phyloP scores from a whole-genome alignment of 2,329 filamentous ascomycete genomes.

The Triangularia verruculosa region DNA sequence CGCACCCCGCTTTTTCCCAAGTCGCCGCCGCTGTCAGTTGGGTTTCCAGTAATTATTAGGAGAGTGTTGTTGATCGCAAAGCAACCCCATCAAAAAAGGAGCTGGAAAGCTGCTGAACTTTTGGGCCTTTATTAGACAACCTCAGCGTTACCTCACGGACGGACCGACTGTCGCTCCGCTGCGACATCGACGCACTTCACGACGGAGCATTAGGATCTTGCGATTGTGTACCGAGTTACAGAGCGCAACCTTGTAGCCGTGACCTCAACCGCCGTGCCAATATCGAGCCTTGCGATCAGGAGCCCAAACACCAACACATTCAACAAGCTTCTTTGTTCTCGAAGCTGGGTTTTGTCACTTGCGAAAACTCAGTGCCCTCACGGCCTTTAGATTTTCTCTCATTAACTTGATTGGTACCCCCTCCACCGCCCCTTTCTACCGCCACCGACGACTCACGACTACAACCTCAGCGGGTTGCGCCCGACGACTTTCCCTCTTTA shows the following conservation, averaged over 20 bases:
- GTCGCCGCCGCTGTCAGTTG: conserved; percentile 5
- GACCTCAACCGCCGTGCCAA: not conserved
- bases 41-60: not conserved
- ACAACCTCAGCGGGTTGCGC: not conserved
- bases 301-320: not conserved
- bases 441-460: not conserved
- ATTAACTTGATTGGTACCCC: not conserved
- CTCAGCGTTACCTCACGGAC: not conserved
- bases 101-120: not conserved
- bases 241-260: not conserved
- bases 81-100: not conserved
- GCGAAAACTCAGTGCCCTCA: not conserved
- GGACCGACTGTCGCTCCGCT: not conserved
- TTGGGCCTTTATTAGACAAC: not conserved
- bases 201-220: not conserved
- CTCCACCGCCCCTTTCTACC: not conserved
- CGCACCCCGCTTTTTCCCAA: conserved; percentile 4
- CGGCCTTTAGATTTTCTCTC: not conserved
- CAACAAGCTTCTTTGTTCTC: not conserved
- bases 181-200: not conserved
- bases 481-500: not conserved
- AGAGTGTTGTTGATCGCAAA: not conserved
- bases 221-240: not conserved
- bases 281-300: not conserved
- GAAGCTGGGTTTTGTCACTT: not conserved